Conservation (phyloP, 1,139 yeast genomes). For the Hyphopichia pseudoburtonii region DNA sequence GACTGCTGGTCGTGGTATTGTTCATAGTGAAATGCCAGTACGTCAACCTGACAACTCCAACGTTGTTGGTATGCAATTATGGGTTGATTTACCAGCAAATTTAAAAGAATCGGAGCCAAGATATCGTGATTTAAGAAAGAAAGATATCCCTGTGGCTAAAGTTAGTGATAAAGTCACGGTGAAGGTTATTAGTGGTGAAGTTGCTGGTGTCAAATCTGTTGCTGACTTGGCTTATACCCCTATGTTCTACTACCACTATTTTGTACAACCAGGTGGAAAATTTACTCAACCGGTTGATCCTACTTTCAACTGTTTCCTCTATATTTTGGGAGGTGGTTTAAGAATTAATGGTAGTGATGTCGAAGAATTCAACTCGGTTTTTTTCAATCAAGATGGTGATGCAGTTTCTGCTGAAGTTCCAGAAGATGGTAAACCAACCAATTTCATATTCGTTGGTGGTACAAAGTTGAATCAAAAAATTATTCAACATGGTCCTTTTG, state of each 20-base stretch:
- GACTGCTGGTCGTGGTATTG: conserved; percentile 92
- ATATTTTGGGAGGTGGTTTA: conserved; percentile 65
- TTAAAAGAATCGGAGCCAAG: conserved; percentile 72
- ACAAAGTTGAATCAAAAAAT: conserved; percentile 71
- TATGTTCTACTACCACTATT: conserved; percentile 70
- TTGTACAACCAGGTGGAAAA: conserved; percentile 65
- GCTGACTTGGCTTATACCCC: conserved; percentile 86
- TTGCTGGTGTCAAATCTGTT: conserved; percentile 72
- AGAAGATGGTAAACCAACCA: conserved; percentile 26
- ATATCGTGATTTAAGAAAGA: conserved; percentile 72
- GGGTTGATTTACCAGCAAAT: conserved; percentile 85
- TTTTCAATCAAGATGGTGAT: conserved; percentile 69
- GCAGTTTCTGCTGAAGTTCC: conserved; percentile 51
- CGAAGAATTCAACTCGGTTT: conserved; percentile 53
- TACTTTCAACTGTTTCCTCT: conserved; percentile 72
- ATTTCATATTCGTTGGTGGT: conserved; percentile 76
- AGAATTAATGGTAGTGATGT: conserved; percentile 43
- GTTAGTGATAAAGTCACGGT: conserved; percentile 65
- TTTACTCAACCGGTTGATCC: conserved; percentile 61
- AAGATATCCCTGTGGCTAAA: conserved; percentile 67
- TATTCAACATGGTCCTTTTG: conserved; percentile 91
- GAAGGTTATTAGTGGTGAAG: conserved; percentile 74
- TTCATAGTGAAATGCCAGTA: conserved; percentile 87
- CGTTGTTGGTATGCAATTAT: conserved; percentile 74
- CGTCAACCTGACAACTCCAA: conserved; percentile 54